Conservation (phyloP, 2,329 filamentous ascomycete species). For the Cryphonectria nitschkei region DNA sequence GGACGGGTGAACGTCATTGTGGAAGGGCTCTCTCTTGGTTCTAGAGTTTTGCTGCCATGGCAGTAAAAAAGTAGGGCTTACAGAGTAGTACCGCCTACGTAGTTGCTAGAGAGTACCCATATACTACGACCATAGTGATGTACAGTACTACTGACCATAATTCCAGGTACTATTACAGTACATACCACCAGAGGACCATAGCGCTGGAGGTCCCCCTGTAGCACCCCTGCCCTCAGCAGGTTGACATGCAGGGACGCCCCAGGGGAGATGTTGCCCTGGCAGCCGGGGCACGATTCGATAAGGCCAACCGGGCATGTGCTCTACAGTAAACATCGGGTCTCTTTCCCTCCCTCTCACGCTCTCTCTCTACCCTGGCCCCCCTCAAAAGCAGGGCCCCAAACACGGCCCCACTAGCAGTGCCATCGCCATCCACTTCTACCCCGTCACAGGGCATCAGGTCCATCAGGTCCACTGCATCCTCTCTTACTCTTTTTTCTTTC, state of each 20-base stretch:
- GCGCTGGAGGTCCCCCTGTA: not conserved
- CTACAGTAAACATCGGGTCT: constrained; percentile 1
- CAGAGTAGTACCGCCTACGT: not conserved
- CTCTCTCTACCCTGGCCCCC: no score
- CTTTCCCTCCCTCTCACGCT: not conserved
- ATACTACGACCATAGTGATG: no score
- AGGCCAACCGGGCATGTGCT: not conserved
- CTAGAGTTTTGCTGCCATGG: not conserved
- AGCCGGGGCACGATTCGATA: constrained; percentile 4
- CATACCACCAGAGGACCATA: not conserved
- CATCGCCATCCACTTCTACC: not conserved
- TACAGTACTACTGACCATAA: not conserved
- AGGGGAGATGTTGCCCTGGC: constrained; percentile 8
- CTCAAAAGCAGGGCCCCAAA: not conserved
- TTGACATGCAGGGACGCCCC: constrained; percentile 14
- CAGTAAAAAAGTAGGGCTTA: not conserved
- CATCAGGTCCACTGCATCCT: not conserved
- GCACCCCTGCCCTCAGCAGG: not conserved
- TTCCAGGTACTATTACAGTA: no score
- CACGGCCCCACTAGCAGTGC: not conserved
- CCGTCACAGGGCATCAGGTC: not conserved
- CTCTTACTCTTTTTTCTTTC: not conserved
- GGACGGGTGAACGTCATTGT: not conserved
- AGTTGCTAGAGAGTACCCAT: no score
- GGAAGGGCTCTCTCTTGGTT: not conserved